Conservation (phyloP, 768 basidiomycete species). For the Mycena chlorophos region DNA sequence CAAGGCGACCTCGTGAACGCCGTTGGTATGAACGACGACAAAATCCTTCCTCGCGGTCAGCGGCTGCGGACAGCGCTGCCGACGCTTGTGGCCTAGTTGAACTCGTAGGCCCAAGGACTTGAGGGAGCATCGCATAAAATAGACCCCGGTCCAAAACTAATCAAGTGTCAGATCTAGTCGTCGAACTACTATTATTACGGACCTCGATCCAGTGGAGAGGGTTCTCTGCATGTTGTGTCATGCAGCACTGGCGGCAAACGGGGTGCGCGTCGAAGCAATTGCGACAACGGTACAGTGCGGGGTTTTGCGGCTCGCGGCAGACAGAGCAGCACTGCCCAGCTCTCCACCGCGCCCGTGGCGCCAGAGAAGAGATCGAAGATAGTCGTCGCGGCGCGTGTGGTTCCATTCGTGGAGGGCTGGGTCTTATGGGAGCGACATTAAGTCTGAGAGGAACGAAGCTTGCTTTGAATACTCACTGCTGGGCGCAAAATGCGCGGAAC, state of each 20-base stretch:
- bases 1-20: constrained; percentile 26
- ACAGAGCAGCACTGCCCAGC: not conserved
- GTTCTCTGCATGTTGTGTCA: not conserved
- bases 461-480: not conserved
- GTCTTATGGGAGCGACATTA: no score
- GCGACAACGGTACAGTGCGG: not conserved
- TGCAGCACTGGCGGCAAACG: not conserved
- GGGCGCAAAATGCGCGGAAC: not conserved
- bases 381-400: no score
- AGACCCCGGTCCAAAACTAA: constrained; percentile 1
- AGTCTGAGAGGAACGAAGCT: no score
- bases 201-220: not conserved
- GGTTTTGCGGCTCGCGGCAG: not conserved
- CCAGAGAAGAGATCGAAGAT: not conserved
- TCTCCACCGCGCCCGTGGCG: not conserved
- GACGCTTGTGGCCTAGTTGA: not conserved
- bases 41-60: constrained; percentile 8
- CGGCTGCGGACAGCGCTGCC: not conserved
- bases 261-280: not conserved
- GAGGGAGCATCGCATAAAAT: not conserved
- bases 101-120: not conserved
- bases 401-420: no score
- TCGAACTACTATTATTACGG: not conserved
- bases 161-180: no score
- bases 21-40: constrained; percentile 26